These are phyloP conservation scores for Phytophthora lateralis DNA, from an alignment of 352 stramenopile species.

Conservation along the genomic window DNA sequence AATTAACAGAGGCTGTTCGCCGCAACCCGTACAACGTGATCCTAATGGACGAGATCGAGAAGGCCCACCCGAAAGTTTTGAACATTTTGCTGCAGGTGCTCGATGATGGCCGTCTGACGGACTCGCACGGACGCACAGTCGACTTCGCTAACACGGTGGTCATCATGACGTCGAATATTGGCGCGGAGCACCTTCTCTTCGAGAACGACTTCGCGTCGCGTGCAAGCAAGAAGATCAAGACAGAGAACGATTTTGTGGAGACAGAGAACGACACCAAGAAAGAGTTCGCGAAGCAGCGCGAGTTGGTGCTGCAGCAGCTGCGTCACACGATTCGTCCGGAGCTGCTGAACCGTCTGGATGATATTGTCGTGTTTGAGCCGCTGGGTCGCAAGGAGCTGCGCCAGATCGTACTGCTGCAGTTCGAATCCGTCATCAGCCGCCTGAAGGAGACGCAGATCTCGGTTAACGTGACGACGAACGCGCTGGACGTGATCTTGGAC, in stretches of 20 bases:
- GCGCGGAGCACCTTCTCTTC: constrained; percentile 90
- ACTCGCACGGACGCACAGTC: constrained; percentile 95
- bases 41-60: constrained; percentile 98
- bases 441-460: constrained; percentile 75
- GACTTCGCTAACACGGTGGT: constrained; percentile 98
- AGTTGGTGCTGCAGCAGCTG: constrained; percentile 89
- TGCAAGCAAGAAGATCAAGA: constrained; percentile 67
- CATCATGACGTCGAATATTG: constrained; percentile 98
- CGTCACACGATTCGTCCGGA: constrained; percentile 92
- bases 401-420: constrained; percentile 93
- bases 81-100: constrained; percentile 97
- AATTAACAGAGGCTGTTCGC: constrained; percentile 96
- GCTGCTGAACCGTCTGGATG: constrained; percentile 96
- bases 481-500: constrained; percentile 92
- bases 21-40: constrained; percentile 97
- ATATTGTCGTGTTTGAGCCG: constrained; percentile 97
- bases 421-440: constrained; percentile 86
- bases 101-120: constrained; percentile 97
- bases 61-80: constrained; percentile 96
- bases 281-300: constrained; percentile 59
- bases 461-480: constrained; percentile 75
- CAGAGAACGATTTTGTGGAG: constrained; percentile 34
- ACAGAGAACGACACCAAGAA: constrained; percentile 34
- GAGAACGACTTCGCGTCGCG: constrained; percentile 56
- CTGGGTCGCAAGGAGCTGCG: constrained; percentile 89